These are phyloP conservation scores for Croton laevigatus DNA, from an alignment of 441 rosid species.

Conservation along the genomic window DNA sequence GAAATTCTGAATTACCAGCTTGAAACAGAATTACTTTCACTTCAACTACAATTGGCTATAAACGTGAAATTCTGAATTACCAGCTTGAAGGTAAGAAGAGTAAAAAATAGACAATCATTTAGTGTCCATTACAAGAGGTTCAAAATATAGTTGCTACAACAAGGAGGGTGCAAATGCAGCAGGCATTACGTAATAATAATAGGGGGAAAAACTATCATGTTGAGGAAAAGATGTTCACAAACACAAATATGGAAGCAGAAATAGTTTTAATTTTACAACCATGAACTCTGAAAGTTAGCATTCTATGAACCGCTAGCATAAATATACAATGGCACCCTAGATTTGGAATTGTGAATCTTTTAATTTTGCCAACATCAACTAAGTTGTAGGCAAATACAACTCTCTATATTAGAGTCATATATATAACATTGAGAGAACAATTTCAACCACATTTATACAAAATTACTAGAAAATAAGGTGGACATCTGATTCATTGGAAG, in stretches of 20 bases:
- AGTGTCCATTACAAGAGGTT: neutral
- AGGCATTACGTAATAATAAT: neutral
- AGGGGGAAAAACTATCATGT: neutral
- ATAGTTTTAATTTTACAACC: neutral
- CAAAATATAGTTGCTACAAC: neutral
- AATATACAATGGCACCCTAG: neutral
- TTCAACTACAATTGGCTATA: neutral
- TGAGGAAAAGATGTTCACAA: neutral
- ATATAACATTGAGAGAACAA: neutral
- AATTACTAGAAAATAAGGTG: neutral
- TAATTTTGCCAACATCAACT: neutral
- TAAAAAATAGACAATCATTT: neutral
- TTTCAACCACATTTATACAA: neutral
- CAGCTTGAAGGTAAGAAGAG: neutral
- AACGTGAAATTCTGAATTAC: neutral
- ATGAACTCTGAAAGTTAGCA: neutral
- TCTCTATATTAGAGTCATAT: neutral
- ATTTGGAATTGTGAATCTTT: neutral
- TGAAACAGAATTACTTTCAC: too few species aligned
- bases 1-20: slow-evolving; percentile 2
- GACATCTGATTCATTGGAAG: neutral
- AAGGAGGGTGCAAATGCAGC: neutral
- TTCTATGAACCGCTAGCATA: neutral
- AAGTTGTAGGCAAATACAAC: neutral
- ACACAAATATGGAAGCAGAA: neutral